Evolutionary conservation across 169 alveolate genomes (phyloP), one percentile per base, ranked within the genome.

Genomic region (Plasmodium gonderi): DNA sequence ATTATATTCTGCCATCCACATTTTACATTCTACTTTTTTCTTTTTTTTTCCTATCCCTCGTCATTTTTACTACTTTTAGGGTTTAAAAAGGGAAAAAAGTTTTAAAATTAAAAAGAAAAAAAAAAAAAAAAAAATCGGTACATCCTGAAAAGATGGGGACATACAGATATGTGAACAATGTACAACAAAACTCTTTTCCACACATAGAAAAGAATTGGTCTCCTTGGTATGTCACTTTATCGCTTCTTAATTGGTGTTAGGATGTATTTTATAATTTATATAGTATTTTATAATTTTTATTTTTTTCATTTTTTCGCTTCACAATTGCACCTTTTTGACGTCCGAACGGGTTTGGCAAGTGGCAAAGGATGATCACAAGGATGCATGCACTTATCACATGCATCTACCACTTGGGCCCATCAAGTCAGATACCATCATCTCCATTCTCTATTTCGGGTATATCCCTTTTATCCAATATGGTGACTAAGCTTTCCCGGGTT

Each of bases 391-490:
- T 1, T 54, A 60, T 9, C 51, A 42, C 51, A 9, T 42, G 51
- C n/a, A 0, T 36, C n/a, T 36, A 42, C 51, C 51, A 4, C 38
- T 31, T n/a, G 47, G 9, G 51, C 20, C 17, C 12, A 26, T 3
- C 44, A 5, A 49, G 20, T 77, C n/a, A 79, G 44, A 79, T 26
- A 7, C 72, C 91, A 23, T 64, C 47, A 31, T 23, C 36, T 14
- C 64, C 92, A 42, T 36, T 26, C 12, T 83, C 83, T 33, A 83
- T 83, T 26, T 83, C 85, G 36, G 83, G 92, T 83, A 83, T 83
- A 14, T 83, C 92, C 20, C 51, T 69, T 33, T 83, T 83, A 42
- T 83, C 83, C 23, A 83, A 69, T 6, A 83, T 83, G 33, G 92
- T 83, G 44, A 83, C 92, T 23, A 83, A 44, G 44, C 81, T 51